Conservation (phyloP, 2,329 filamentous ascomycete species). For the Verticillium isaacii region DNA sequence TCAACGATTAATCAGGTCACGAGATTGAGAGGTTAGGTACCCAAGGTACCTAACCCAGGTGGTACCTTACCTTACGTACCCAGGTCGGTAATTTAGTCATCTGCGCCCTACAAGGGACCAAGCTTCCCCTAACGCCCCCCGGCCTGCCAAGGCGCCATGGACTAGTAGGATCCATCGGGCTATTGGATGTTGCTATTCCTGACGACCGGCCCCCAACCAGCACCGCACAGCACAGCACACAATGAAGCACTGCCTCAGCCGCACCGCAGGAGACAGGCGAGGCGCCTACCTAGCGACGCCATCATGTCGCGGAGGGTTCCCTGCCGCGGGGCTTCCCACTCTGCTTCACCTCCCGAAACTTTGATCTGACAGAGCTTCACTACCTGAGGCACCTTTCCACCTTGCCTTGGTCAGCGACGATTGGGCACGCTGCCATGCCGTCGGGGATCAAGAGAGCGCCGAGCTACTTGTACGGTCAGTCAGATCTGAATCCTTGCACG, state of each 20-base stretch:
- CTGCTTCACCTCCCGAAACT: neutral
- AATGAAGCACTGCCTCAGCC: neutral
- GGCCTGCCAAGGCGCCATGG: too few species aligned
- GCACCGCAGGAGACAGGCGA: neutral
- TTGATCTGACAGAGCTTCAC: too few species aligned
- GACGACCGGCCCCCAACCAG: neutral
- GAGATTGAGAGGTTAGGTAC: too few species aligned
- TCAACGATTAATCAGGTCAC: too few species aligned
- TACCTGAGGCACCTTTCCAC: neutral
- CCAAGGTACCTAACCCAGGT: too few species aligned
- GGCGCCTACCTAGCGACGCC: neutral
- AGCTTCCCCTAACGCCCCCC: neutral
- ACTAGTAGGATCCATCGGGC: neutral
- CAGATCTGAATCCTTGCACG: neutral
- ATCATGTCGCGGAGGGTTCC: neutral
- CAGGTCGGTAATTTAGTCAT: too few species aligned
- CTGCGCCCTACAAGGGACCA: neutral
- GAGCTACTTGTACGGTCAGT: neutral
- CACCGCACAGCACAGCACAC: neutral
- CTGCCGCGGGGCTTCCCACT: neutral
- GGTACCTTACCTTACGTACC: too few species aligned
- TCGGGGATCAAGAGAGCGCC: neutral
- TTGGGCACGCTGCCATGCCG: neutral
- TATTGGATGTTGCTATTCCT: neutral
- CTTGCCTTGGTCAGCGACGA: neutral